A percentile compares a stretch with the other conserved stretches of the same genome.
These are phyloP conservation scores for Gloeopeniophorella convolvens DNA, from an alignment of 768 basidiomycete species.

Conservation along the genomic window DNA sequence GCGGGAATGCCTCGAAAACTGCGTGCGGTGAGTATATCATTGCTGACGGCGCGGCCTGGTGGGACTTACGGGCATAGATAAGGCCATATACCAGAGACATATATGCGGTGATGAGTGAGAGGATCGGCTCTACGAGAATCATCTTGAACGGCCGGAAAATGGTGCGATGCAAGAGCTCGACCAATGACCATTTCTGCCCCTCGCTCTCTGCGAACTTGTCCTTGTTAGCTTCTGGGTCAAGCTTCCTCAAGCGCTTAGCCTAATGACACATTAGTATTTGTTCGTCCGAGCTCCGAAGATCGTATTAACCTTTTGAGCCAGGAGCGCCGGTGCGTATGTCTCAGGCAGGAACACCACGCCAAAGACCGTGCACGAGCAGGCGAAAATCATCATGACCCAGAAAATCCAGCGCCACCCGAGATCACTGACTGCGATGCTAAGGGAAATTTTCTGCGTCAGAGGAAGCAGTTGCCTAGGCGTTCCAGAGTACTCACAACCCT, in stretches of 20 bases:
- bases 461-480: not conserved
- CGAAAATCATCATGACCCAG: slow-evolving; percentile 23
- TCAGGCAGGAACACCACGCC: slow-evolving; percentile 21
- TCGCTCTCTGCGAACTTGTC: slow-evolving; percentile 2
- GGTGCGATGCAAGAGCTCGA: slow-evolving; percentile 23
- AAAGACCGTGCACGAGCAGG: slow-evolving; percentile 10
- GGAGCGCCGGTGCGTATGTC: slow-evolving; percentile 19
- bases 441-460: not conserved
- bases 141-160: slow-evolving; percentile 27
- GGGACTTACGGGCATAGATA: slow-evolving; percentile 4
- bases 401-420: slow-evolving; percentile 23
- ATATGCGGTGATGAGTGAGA: slow-evolving; percentile 7
- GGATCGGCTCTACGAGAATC: slow-evolving; percentile 26
- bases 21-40: not conserved
- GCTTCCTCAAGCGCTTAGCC: not conserved
- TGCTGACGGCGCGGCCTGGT: not conserved
- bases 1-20: slow-evolving; percentile 5
- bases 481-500: slow-evolving; percentile 11
- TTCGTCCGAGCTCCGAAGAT: not conserved
- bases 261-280: not conserved
- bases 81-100: slow-evolving; percentile 5
- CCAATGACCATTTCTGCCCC: not conserved
- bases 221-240: not conserved
- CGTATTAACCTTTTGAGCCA: slow-evolving; percentile 6
- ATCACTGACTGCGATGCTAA: slow-evolving; percentile 8